A percentile compares a stretch with the other conserved stretches of the same genome.
phyloP scores from a whole-genome alignment of 2,329 filamentous ascomycete genomes.

The Talaromyces sp. region DNA sequence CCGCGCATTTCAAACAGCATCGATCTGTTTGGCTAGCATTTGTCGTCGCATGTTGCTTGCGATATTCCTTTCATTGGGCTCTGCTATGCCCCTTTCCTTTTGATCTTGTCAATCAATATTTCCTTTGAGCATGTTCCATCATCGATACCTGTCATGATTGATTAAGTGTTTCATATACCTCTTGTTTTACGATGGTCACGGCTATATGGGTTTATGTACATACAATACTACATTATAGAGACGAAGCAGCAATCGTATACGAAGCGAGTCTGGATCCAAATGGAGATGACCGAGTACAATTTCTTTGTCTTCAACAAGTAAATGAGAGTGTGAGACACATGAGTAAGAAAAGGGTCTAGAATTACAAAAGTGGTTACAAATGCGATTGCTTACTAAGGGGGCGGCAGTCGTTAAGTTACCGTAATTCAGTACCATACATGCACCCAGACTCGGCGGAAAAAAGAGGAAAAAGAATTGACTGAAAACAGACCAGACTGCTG shows the following conservation, averaged over 20 bases:
- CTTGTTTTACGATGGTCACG: constrained; percentile 4
- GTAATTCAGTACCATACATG: background rate
- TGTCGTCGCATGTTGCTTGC: constrained; percentile 14
- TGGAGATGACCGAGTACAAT: background rate
- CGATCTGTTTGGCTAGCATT: constrained; percentile 18
- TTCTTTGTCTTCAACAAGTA: too few relatives aligned
- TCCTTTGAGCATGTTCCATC: constrained; percentile 1
- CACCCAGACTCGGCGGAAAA: background rate
- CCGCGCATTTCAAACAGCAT: background rate
- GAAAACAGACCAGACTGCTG: background rate
- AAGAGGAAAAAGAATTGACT: background rate
- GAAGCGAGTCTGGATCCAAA: constrained; percentile 2
- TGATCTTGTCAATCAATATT: background rate
- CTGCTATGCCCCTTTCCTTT: background rate
- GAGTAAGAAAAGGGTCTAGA: background rate
- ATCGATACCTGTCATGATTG: constrained; percentile 6
- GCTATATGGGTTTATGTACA: constrained; percentile 4
- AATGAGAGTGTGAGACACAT: too few relatives aligned
- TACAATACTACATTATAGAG: constrained; percentile 10
- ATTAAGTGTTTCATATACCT: constrained; percentile 2
- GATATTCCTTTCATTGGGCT: background rate
- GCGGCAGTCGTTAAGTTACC: background rate
- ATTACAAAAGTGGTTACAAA: background rate
- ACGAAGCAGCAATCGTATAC: constrained; percentile 8
- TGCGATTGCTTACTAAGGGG: background rate